Evolutionary conservation across 2,329 filamentous ascomycete species (phyloP).

Genomic region (Aspergillus sp.): DNA sequence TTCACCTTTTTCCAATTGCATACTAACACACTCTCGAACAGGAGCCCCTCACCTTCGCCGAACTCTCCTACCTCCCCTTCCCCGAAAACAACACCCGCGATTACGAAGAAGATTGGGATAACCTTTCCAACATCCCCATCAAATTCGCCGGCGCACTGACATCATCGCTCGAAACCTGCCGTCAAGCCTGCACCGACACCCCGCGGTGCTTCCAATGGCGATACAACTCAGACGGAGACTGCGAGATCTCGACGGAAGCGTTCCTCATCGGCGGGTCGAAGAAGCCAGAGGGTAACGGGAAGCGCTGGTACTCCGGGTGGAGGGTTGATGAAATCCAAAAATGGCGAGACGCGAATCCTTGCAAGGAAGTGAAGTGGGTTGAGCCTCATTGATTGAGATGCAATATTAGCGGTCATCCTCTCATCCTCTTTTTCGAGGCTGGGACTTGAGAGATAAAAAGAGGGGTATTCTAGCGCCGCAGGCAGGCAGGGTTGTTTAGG

Average conservation of each 20-base stretch:
- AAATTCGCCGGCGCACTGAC: conserved; percentile 45
- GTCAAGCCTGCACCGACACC: conserved; percentile 47
- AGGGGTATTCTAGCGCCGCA: not conserved
- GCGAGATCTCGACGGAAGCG: conserved; percentile 12
- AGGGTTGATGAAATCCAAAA: conserved; percentile 11
- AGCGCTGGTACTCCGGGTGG: conserved; percentile 16
- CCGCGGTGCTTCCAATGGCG: conserved; percentile 37
- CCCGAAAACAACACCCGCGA: conserved; percentile 40
- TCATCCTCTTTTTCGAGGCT: not conserved
- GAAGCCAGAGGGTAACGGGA: not conserved
- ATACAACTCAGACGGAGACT: conserved; percentile 13
- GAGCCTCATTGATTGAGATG: conserved; percentile 5
- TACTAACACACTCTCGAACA: conserved; percentile 21
- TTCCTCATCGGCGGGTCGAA: conserved; percentile 12
- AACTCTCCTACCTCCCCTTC: conserved; percentile 53
- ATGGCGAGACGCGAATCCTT: conserved; percentile 11
- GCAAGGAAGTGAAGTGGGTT: conserved; percentile 13
- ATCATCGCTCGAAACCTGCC: conserved; percentile 47
- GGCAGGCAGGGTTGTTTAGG: not conserved
- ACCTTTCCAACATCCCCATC: conserved; percentile 48
- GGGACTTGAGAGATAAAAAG: not conserved
- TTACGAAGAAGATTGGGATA: conserved; percentile 53
- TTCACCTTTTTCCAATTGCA: not conserved
- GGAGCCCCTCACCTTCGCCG: conserved; percentile 48
- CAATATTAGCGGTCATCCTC: not conserved